A percentile compares a stretch with the other conserved stretches of the same genome.
Conservation (phyloP, 2,329 filamentous ascomycete species). For the Dryadomyces quercus-mongolicae region DNA sequence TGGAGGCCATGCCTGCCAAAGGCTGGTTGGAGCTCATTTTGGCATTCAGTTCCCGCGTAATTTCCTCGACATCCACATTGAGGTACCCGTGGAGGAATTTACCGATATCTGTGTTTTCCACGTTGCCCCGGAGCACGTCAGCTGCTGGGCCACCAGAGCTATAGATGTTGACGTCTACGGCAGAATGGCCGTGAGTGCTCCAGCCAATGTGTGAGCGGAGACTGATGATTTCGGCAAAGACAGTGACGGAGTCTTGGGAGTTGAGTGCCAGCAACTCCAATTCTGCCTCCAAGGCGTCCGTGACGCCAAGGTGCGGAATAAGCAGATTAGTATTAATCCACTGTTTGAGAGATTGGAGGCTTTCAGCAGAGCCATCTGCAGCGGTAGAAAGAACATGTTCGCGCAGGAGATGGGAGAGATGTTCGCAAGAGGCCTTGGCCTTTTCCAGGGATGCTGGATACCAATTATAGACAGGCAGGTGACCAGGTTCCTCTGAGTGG, state of each 20-base stretch:
- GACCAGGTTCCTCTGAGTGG: slow-evolving; percentile 33
- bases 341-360: slow-evolving; percentile 27
- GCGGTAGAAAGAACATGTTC: slow-evolving; percentile 37
- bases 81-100: slow-evolving; percentile 71
- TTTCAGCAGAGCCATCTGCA: neutral
- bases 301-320: slow-evolving; percentile 60
- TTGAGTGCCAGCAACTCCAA: slow-evolving; percentile 50
- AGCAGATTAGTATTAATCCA: slow-evolving; percentile 63
- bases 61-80: slow-evolving; percentile 61
- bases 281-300: slow-evolving; percentile 60
- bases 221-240: slow-evolving; percentile 78
- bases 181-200: slow-evolving; percentile 87
- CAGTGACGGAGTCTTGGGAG: slow-evolving; percentile 38
- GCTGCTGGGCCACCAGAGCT: slow-evolving; percentile 57
- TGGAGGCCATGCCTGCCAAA: neutral
- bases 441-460: slow-evolving; percentile 65
- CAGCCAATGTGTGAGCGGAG: slow-evolving; percentile 82
- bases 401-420: slow-evolving; percentile 50
- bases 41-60: slow-evolving; percentile 63
- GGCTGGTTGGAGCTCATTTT: slow-evolving; percentile 17
- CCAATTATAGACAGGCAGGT: slow-evolving; percentile 57
- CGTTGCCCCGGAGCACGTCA: slow-evolving; percentile 62
- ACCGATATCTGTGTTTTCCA: slow-evolving; percentile 91
- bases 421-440: slow-evolving; percentile 67
- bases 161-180: slow-evolving; percentile 95